Evolutionary conservation across 2,329 filamentous ascomycete species (phyloP), one percentile per base, ranked within the genome.

Genomic region (Fusarium redolens): DNA sequence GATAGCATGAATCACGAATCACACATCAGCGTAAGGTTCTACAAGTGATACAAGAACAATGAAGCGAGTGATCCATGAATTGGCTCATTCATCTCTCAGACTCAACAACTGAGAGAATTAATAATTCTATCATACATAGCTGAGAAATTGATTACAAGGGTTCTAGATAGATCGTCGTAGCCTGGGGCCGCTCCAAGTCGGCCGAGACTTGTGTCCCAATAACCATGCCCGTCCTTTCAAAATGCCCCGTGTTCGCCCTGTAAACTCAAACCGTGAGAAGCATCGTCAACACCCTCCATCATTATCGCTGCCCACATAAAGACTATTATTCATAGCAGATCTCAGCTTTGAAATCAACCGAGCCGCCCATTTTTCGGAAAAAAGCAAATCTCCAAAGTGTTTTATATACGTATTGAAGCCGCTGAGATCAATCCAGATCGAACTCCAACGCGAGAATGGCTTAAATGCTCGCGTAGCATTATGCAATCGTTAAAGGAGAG

Each of bases 81-180:
- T 65, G 68, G 54, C 59, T 75, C 60, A 73, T 72, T 69, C 59
- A 65, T 66, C 58, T 52, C 48, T 48, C 54, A 63, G 63, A 59
- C 33, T 62, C 41, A 50, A 60, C 25, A 40, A 57, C 52, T 55
- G 61, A 68, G 59, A 33, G 56, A 61, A 69, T 68, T 37, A 68
- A 71, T 60, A 67, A 63, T 74, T 75, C 72, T 78, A 78, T 78
- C 76, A 77, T 78, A 78, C 76, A 75, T 73, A 77, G 61, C 68
- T 69, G 69, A 76, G 73, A 78, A 77, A 74, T 73, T 76, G 73
- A 78, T 78, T 78, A 78, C 72, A 78, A 78, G 76, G 75, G 76
- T 78, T 70, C 62, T 78, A 78, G 70, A 75, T 77, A 77, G 71
- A 76, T 78, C 68, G 68, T 78, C 76, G 68, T 78, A 72, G 73